Base-by-base conservation (phyloP, 306 rosid genomes). In the Fagus crenata region DNA sequence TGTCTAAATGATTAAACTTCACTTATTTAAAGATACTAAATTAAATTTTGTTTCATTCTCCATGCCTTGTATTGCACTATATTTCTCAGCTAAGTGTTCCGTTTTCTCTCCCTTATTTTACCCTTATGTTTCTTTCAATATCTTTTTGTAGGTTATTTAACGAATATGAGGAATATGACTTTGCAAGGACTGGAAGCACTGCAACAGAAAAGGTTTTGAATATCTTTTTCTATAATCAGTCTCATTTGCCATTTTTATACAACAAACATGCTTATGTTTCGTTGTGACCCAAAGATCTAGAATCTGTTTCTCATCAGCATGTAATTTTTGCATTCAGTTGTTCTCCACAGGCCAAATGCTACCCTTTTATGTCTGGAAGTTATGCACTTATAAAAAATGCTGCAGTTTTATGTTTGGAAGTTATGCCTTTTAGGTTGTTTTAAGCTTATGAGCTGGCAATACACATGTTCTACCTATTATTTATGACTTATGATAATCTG, bases 121-220 rank as follows among this genome's bases (percentile, higher is more conserved):
- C 18, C 3, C 49, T 65, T 55, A 8, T n/a, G 18, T 33, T 33
- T 56, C 9, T 67, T 35, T 53, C 17, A 1, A 56, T 53, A 64
- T 54, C 17, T 71, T 69, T 40, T 64, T 76, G 60, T 90, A 95
- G 99, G 86, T 72, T 90, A 78, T 95, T 95, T 81, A 92, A 88
- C 49, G 89, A 86, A 73, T 91, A 88, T 75, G 92, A 86, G 78
- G 99, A 92, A 41, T 85, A 86, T 81, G 99, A 95, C 74, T 95
- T 85, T 53, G 97, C 96, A 6, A 90, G 99, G 82, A 92, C 97
- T 6, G 99, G 99, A 86, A 85, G 88, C 64, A 56, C 42, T 70
- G 97, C 96, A 6, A 83, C 91, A 1, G 93, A 95, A 75, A 88
- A 78, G 93, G 99, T 95, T 13, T 74, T 49, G 65, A 22, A 67